These are phyloP conservation scores for Xeromyces bisporus DNA, from an alignment of 495 filamentous ascomycete genomes.

Conservation along the genomic window DNA sequence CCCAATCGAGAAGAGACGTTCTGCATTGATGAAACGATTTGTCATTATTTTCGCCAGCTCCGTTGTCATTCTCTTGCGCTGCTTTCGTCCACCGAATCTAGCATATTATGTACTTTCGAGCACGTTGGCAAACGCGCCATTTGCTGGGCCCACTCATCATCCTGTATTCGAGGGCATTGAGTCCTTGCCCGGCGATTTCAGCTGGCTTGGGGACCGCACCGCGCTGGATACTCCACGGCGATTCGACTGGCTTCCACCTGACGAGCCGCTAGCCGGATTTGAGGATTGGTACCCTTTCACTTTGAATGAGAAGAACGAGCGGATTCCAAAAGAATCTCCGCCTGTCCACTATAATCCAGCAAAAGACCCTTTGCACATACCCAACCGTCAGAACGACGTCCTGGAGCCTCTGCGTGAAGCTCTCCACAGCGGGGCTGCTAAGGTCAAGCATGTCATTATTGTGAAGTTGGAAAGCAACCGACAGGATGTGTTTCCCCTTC, in stretches of 20 bases:
- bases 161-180: neutral
- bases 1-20: too few relatives aligned
- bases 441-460: conserved; percentile 25
- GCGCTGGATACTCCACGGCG: conserved; percentile 7
- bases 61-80: conserved; percentile 7
- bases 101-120: conserved; percentile 13
- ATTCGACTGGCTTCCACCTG: conserved; percentile 13
- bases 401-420: conserved; percentile 14
- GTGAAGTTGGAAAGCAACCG: conserved; percentile 27
- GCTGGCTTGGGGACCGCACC: conserved; percentile 7
- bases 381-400: conserved; percentile 20
- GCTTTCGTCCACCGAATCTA: conserved; percentile 7
- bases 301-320: neutral
- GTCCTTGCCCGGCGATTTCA: conserved; percentile 3
- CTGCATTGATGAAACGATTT: conserved; percentile 4
- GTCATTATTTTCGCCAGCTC: conserved; percentile 7
- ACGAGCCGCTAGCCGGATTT: conserved; percentile 11
- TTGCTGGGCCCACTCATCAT: conserved; percentile 7
- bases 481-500: conserved; percentile 27
- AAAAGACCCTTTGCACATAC: conserved; percentile 22
- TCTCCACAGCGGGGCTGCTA: conserved; percentile 9
- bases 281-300: conserved; percentile 13
- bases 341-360: conserved; percentile 20
- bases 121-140: conserved; percentile 10
- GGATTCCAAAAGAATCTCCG: too few relatives aligned